A percentile compares a stretch with the other conserved stretches of the same genome.
Conservation (phyloP, 768 basidiomycete genomes). For the Termitomyces titanicus region DNA sequence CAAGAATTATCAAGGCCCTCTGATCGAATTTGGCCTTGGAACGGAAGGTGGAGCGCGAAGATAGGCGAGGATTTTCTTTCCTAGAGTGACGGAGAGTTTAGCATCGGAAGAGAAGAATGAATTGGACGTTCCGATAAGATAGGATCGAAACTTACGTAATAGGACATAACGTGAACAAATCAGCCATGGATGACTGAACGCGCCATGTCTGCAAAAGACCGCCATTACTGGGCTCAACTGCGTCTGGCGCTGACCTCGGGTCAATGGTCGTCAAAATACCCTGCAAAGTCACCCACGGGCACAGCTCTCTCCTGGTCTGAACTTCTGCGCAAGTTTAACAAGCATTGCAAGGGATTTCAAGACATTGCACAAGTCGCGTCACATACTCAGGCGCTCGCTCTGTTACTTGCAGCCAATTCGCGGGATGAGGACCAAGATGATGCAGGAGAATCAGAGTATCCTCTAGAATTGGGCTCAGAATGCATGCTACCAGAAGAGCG, state of each 20-base stretch:
- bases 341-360: conserved; percentile 64
- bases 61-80: too few species aligned
- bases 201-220: conserved; percentile 45
- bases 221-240: conserved; percentile 77
- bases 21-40: too few species aligned
- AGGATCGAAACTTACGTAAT: too few species aligned
- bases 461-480: conserved; percentile 51
- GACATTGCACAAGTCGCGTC: conserved; percentile 65
- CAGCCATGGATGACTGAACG: background rate
- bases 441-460: conserved; percentile 27
- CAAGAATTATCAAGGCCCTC: too few species aligned
- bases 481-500: conserved; percentile 53
- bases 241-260: conserved; percentile 69
- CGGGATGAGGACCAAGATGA: conserved; percentile 57
- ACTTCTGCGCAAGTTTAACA: conserved; percentile 82
- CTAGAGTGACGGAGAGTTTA: too few species aligned
- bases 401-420: conserved; percentile 48
- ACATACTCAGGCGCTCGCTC: conserved; percentile 60
- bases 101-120: too few species aligned
- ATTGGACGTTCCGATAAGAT: too few species aligned
- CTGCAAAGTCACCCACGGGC: conserved; percentile 59
- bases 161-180: too few species aligned
- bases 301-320: conserved; percentile 65
- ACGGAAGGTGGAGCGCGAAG: too few species aligned
- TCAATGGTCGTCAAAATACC: conserved; percentile 59